These are phyloP conservation scores for Betula pendula DNA, from an alignment of 306 rosid genomes.

Conservation along the genomic window DNA sequence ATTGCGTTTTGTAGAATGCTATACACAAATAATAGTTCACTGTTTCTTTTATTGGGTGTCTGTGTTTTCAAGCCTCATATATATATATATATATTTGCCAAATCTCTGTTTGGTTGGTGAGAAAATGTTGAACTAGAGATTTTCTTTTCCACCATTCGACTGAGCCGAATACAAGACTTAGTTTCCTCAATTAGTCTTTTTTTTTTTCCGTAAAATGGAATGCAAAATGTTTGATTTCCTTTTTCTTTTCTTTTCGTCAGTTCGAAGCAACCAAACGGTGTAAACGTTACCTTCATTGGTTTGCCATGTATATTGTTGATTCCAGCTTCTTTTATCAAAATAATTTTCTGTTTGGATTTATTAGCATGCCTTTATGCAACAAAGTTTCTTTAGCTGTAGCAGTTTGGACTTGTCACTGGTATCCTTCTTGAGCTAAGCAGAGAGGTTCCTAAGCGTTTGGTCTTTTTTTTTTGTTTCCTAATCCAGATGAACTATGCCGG, in stretches of 20 bases:
- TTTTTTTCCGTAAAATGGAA: background rate
- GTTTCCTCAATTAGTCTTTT: background rate
- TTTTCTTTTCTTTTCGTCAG: background rate
- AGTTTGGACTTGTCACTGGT: background rate
- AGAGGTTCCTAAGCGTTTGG: background rate
- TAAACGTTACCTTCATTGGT: background rate
- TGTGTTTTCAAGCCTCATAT: background rate
- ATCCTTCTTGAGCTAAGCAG: background rate
- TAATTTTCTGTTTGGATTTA: background rate
- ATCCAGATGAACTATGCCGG: constrained; percentile 47
- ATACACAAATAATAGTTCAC: constrained; percentile 9
- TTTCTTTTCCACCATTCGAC: background rate
- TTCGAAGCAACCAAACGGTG: background rate
- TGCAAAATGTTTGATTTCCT: background rate
- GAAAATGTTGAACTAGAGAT: constrained; percentile 1
- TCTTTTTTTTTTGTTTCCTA: constrained; percentile 13
- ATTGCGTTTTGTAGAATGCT: constrained; percentile 10
- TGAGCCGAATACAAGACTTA: background rate
- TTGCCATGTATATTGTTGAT: background rate
- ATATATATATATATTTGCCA: too few species aligned
- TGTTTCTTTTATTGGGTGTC: background rate
- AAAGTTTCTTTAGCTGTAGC: background rate
- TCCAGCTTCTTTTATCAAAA: constrained; percentile 1
- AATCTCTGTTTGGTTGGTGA: constrained; percentile 17
- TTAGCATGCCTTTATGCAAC: background rate